These are phyloP conservation scores for Pulicaria dysenterica DNA, from an alignment of 129 eudicot species.

Conservation along the genomic window DNA sequence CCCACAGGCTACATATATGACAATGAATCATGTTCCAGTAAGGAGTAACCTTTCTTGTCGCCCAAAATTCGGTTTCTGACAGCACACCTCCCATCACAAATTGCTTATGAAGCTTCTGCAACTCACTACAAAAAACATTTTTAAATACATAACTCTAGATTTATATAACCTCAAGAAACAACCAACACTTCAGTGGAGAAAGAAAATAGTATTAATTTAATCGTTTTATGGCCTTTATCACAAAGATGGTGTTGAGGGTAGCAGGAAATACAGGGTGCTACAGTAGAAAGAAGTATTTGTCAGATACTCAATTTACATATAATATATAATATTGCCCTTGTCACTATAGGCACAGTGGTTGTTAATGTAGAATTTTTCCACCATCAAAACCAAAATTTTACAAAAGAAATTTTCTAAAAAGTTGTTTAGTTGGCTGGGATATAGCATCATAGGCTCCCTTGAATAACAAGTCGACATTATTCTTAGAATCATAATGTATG, in stretches of 20 bases:
- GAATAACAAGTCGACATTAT: no score
- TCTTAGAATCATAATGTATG: no score
- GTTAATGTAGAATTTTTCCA: no score
- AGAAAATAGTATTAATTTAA: not conserved
- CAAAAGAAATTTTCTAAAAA: no score
- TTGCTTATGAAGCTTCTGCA: slow-evolving; percentile 94
- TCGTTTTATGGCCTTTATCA: not conserved
- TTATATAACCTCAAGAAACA: not conserved
- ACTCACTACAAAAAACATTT: slow-evolving; percentile 55
- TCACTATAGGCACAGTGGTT: no score
- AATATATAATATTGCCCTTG: not conserved
- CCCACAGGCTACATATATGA: slow-evolving; percentile 6
- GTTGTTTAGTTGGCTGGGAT: no score
- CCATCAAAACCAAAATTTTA: no score
- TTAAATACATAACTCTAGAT: slow-evolving; percentile 21
- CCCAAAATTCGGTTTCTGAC: slow-evolving; percentile 96
- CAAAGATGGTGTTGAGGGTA: not conserved
- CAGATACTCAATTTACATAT: not conserved
- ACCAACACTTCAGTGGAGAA: not conserved
- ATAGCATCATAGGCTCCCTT: no score
- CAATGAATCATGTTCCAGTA: slow-evolving; percentile 1
- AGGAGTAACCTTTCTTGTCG: slow-evolving; percentile 83
- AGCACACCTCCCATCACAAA: slow-evolving; percentile 75
- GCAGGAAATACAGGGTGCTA: not conserved
- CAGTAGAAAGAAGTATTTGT: not conserved